Conservation (phyloP, 2,329 filamentous ascomycete species). For the Monosporascus sp. region DNA sequence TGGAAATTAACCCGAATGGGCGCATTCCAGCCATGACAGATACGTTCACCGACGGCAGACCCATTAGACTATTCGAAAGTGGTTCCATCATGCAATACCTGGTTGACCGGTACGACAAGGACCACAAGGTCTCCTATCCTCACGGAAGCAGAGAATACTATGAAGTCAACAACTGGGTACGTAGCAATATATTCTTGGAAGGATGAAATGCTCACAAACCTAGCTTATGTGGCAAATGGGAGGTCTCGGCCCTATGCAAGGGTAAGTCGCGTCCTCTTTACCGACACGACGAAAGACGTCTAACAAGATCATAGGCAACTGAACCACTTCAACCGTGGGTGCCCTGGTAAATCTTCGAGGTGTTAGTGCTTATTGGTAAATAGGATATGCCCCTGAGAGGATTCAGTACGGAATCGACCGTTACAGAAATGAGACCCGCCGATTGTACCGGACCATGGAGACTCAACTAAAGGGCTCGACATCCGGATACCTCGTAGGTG, state of each 20-base stretch:
- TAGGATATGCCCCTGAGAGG: slow-evolving; percentile 70
- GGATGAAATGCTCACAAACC: slow-evolving; percentile 7
- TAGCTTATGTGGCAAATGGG: slow-evolving; percentile 70
- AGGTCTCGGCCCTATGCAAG: slow-evolving; percentile 78
- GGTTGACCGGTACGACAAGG: slow-evolving; percentile 71
- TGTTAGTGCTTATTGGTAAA: background rate
- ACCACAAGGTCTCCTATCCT: slow-evolving; percentile 79
- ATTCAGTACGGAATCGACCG: slow-evolving; percentile 79
- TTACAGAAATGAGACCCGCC: slow-evolving; percentile 78
- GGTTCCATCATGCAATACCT: slow-evolving; percentile 83
- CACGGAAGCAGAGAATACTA: slow-evolving; percentile 67
- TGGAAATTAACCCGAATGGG: slow-evolving; percentile 88
- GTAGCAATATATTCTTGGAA: slow-evolving; percentile 15
- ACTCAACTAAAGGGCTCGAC: slow-evolving; percentile 56
- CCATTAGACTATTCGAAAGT: slow-evolving; percentile 75
- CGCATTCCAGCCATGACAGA: slow-evolving; percentile 86
- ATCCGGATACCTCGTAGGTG: slow-evolving; percentile 58
- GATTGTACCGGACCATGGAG: slow-evolving; percentile 74
- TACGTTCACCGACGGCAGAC: slow-evolving; percentile 65
- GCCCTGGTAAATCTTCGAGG: no score
- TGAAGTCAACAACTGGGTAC: slow-evolving; percentile 72
- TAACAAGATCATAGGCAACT: slow-evolving; percentile 47
- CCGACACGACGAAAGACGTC: background rate
- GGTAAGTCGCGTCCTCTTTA: slow-evolving; percentile 19
- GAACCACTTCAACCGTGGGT: slow-evolving; percentile 70